Evolutionary conservation across 2,329 filamentous ascomycete genomes (phyloP).

Genomic region (Aspergillus novofumigatus): DNA sequence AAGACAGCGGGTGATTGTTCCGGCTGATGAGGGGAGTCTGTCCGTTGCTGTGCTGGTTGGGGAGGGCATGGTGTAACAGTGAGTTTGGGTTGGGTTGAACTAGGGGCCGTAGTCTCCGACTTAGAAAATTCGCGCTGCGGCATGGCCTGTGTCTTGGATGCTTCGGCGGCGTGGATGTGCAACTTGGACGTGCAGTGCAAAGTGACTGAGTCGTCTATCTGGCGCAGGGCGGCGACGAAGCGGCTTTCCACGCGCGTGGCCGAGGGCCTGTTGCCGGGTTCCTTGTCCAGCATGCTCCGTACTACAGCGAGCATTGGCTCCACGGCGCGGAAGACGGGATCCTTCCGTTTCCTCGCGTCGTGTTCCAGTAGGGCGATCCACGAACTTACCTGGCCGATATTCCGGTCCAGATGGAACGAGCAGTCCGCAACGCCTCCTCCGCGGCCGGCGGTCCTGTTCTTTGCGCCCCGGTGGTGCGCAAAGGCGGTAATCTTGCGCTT

Average conservation of each 20-base stretch:
- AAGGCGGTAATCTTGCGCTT: constrained; percentile 55
- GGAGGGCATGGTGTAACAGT: background rate
- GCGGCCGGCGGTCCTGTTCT: constrained; percentile 46
- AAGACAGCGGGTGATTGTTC: background rate
- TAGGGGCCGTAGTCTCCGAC: background rate
- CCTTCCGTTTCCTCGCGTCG: constrained; percentile 43
- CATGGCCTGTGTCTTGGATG: background rate
- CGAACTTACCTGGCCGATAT: constrained; percentile 51
- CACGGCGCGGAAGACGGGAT: constrained; percentile 35
- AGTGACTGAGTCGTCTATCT: constrained; percentile 3
- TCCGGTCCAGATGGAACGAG: constrained; percentile 52
- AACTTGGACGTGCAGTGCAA: constrained; percentile 16
- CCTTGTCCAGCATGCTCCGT: constrained; percentile 34
- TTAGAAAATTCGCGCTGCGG: background rate
- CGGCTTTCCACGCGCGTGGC: constrained; percentile 28
- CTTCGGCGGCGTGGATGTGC: background rate
- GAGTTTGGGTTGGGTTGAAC: background rate
- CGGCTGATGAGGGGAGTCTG: background rate
- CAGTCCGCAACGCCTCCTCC: constrained; percentile 51
- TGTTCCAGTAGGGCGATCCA: constrained; percentile 53
- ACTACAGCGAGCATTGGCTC: constrained; percentile 36
- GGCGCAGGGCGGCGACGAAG: constrained; percentile 11
- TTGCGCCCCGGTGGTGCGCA: constrained; percentile 50
- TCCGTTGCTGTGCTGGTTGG: background rate
- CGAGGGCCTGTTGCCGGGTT: constrained; percentile 28